Evolutionary conservation across 306 rosid species (phyloP), one percentile per base, ranked within the genome.

Genomic region (Cucumis melo): DNA sequence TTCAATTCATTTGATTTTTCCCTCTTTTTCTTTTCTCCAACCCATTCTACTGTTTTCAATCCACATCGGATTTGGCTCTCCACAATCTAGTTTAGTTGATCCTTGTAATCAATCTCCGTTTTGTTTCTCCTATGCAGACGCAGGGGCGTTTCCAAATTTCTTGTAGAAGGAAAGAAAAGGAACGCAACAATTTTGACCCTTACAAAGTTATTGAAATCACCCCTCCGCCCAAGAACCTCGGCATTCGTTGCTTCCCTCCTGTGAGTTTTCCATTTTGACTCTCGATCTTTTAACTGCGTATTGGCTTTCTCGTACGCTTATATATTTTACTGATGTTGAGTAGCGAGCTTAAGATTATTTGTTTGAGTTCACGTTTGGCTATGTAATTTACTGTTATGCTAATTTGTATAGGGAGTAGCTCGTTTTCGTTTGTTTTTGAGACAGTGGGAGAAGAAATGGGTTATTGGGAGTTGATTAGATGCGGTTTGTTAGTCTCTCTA

Each of bases 151-250:
- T 85, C 75, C 89, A 85, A 87, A 81, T 93, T 50, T 65, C 44
- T 15, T 90, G 98, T 87, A 88, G 92, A 83, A 93, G 87, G 88
- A 91, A 88, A 84, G 98, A 86, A 74, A 87, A 56, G 79, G 81
- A 86, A 80, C 86, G 92, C 77, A 91, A 90, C 19, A 84, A 86
- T 79, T 66, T 64, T 63, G 82, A 80, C 83, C 94, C 97, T 0
- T 94, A 91, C 85, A 90, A 90, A 83, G 98, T 94, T 7, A 80
- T 91, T 67, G 98, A 94, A 84, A 94, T 94, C 38, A 84, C 97
- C 48, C 98, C 98, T 85, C 98, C 98, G 11, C 98, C 98, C 77
- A 93, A 86, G 84, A 81, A 60, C 83, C 96, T 91, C 17, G 97
- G 98, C 67, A 84, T 91, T 83, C 98, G 98, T 79, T 90, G 96